Evolutionary conservation across 2,329 filamentous ascomycete genomes (phyloP), one percentile per base, ranked within the genome.

Genomic region (Fusarium compactum): DNA sequence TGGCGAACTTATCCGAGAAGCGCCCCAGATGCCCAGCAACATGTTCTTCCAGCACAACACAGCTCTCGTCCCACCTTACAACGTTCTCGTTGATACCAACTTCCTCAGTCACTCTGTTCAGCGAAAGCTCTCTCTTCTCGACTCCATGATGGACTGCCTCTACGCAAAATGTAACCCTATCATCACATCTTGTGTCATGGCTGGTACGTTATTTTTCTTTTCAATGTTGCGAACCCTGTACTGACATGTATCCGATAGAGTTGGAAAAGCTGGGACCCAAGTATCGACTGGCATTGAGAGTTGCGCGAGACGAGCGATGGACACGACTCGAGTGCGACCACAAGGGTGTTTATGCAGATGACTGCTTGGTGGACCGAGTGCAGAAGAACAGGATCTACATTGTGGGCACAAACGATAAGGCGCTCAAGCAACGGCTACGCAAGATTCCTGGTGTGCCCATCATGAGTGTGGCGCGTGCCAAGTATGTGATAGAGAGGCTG

Each of bases 41-140:
- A 89, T 97, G 81, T 97, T 97, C 88, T 97, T 97, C 82, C 88
- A 92, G 77, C 91, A 93, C 85, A 98, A 98, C 83, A 91, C 91
- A 56, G 92, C 93, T 56, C 89, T 98, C 46, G 90, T 93, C 14
- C 94, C 95, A 6, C 94, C 94, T 2, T 97, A 97, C 71, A 76
- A 69, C 52, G 72, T 76, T 51, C 75, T 76, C 55, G 87, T 96
- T 76, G 93, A 97, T 80, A 95, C 94, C 79, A 97, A 97, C 79
- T 97, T 97, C 78, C 87, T 97, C 69, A 93, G 90, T 41, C 94
- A 97, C 81, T 96, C 94, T 0, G 93, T 98, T 3, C 92, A 95
- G 80, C 90, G 92, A 73, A 98, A 99, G 83, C 88, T 98, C 22
- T 93, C 95, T 34, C 84, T 98, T 15, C 86, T 97, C 22, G 91